Base-by-base conservation (phyloP, 108 stramenopile genomes). In the Craspedostauros australis region DNA sequence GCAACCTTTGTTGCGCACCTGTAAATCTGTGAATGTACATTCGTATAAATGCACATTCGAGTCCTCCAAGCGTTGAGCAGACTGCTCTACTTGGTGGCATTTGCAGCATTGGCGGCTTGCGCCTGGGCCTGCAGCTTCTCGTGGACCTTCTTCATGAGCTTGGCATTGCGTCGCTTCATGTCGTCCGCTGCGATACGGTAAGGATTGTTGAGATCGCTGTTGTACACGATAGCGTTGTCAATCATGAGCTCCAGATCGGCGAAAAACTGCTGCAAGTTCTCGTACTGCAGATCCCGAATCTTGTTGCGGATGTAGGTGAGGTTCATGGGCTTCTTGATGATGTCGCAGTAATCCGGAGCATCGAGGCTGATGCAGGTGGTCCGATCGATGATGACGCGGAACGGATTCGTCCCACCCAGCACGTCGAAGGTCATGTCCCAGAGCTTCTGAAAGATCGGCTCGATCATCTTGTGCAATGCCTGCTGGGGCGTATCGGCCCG, bases 351-450 rank as follows among this genome's bases (percentile, higher is more conserved):
- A 52, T 85, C 81, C 1, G 80, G 70, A n/a, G 71, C 81, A n/a
- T 82, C 86, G 54, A 91, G 75, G 11, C 53, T 39, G 6, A 68
- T 74, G 54, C 83, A 82, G 48, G 76, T 86, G 3, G 73, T 56
- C 19, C 62, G 62, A 54, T 84, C 82, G 64, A 91, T 86, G 28
- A 91, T 85, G 4, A 75, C 80, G 5, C 89, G 77, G 44, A 91
- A 91, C 6, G 89, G 89, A 70, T 91, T 91, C 14, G 66, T 83
- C 1, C 61, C 62, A 25, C 75, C 79, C 53, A 87, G 58, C 28
- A 60, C 49, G 7, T 64, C 45, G 50, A 91, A 91, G 39, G 83
- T 80, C 76, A 83, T 78, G 39, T 87, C 77, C 85, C 86, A 91
- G 26, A 85, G 47, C 25, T 55, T 55, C 27, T 82, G 64, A 40